phyloP scores from a whole-genome alignment of 306 rosid species.

The Lotus japonicus region DNA sequence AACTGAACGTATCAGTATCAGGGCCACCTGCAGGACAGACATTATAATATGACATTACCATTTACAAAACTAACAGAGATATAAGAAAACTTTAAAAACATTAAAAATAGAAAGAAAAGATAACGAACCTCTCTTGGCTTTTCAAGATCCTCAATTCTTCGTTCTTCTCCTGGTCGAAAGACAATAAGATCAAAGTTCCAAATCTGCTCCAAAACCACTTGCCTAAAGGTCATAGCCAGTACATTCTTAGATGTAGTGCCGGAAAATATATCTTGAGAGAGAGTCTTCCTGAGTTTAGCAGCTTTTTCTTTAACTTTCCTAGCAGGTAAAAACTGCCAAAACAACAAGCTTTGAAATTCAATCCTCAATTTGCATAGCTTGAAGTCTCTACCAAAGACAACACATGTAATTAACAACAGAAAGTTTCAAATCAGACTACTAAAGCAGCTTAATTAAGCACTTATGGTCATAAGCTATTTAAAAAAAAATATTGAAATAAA shows the following conservation, averaged over 20 bases:
- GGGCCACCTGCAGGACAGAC: slow-evolving; percentile 82
- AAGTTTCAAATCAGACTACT: neutral
- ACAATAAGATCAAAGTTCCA: slow-evolving; percentile 67
- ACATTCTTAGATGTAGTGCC: slow-evolving; percentile 50
- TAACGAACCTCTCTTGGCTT: slow-evolving; percentile 71
- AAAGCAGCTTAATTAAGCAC: too few species aligned
- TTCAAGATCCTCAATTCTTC: slow-evolving; percentile 80
- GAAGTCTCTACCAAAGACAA: neutral
- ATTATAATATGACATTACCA: slow-evolving; percentile 54
- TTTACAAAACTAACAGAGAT: slow-evolving; percentile 29
- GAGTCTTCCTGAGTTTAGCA: slow-evolving; percentile 52
- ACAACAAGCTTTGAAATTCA: slow-evolving; percentile 19
- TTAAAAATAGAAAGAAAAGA: slow-evolving; percentile 14
- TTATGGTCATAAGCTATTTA: too few species aligned
- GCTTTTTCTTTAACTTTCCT: slow-evolving; percentile 75
- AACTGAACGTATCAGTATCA: slow-evolving; percentile 88
- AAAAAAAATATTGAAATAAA: too few species aligned
- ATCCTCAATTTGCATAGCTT: neutral
- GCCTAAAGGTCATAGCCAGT: slow-evolving; percentile 89
- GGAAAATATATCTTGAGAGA: slow-evolving; percentile 47
- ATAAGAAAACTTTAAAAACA: neutral
- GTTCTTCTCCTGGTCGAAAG: slow-evolving; percentile 68
- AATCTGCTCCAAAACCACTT: slow-evolving; percentile 73
- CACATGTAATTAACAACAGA: slow-evolving; percentile 11
- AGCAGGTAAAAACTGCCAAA: slow-evolving; percentile 75